Evolutionary conservation across 192 early-diverging fungal species (phyloP), one percentile per base, ranked within the genome.

Genomic region (Coemansia sp.): DNA sequence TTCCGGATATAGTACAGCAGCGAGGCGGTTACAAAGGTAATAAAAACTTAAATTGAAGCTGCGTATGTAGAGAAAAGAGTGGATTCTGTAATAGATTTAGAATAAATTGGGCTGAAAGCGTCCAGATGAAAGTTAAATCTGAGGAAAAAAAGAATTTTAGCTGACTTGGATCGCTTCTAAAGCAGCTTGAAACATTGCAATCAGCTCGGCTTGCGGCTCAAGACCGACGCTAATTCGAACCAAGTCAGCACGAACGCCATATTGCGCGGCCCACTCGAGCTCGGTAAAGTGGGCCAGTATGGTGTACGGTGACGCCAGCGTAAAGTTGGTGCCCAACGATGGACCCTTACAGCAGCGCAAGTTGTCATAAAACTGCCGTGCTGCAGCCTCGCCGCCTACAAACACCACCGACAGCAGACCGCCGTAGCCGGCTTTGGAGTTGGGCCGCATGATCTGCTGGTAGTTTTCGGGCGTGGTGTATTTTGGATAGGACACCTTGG

Each of bases 261-360:
- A 96, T 51, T 81, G 62, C 2, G 78, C 82, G 14, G 92, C 96
- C 96, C 96, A 98, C 21, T 96, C 94, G 12, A 96, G 74, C 71
- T 98, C 96, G 23, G 73, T 74, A 69, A 90, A 98, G 65, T 98
- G 96, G 8, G 93, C 96, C n/a, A 98, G 60, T 16, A 98, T 90
- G 0, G 94, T 92, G 62, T 98, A 98, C 2, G 96, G 94, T 54
- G 88, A 90, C 3, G 85, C 90, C 44, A 98, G 79, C 14, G 96
- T 98, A 54, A 98, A 98, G 79, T 93, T 98, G 23, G 96, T 98
- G 1, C 96, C 96, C 17, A 98, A 76, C 3, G 92, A 94, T 14
- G 96, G 96, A 2, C 96, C 96, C 62, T 98, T 98, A 59, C 88
- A 88, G 62, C 90, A 84, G 3, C 71, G 69, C 38, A 98, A 57